Conservation (phyloP, 345 rosid species). For the Euphorbia lathyris region DNA sequence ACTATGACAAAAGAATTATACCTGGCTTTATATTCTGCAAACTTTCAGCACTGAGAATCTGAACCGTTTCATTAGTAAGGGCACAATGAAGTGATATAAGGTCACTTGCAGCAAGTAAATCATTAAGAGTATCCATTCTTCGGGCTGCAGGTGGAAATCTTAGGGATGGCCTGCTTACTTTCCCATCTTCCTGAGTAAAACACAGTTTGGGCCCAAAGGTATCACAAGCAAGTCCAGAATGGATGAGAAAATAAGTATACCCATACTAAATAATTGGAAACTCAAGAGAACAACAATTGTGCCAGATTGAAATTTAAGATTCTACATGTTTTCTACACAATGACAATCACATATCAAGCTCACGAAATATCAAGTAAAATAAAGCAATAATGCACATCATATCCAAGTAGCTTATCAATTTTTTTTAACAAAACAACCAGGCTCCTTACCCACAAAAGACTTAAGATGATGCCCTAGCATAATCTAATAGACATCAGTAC, state of each 20-base stretch:
- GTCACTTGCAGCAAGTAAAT: constrained; percentile 93
- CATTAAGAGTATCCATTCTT: constrained; percentile 96
- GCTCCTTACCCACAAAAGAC: no score
- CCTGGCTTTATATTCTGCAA: constrained; percentile 98
- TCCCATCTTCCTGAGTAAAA: constrained; percentile 60
- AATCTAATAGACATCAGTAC: neutral
- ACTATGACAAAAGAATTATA: constrained; percentile 19
- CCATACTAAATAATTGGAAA: neutral
- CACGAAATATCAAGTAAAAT: constrained; percentile 5
- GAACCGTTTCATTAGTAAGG: constrained; percentile 82
- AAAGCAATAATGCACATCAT: neutral
- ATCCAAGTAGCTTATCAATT: neutral
- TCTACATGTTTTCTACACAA: neutral
- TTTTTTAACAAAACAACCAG: no score
- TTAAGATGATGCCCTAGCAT: neutral
- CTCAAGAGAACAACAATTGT: neutral
- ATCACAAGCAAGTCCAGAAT: constrained; percentile 8
- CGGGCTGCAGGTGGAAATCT: constrained; percentile 91
- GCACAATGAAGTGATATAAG: constrained; percentile 92
- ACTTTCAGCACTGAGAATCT: constrained; percentile 89
- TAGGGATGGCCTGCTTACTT: constrained; percentile 45
- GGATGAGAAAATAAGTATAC: neutral
- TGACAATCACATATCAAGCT: neutral
- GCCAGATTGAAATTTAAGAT: neutral
- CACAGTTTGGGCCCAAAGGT: constrained; percentile 9